Base-by-base conservation (phyloP, 371 early-diverging fungal species). In the Capniomyces stellatus region DNA sequence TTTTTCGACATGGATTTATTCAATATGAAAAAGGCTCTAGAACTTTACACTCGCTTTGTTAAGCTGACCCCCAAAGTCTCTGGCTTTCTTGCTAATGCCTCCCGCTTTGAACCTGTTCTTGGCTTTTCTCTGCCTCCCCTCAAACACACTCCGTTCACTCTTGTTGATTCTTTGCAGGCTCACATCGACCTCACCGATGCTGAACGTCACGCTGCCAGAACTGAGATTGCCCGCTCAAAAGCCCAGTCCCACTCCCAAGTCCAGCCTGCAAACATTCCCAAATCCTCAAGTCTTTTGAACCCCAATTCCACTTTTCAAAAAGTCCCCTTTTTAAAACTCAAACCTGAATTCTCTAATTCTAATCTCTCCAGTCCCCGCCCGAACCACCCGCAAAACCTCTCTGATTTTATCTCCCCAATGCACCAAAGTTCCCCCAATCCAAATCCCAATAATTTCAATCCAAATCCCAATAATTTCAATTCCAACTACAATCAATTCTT, bases 21-120 rank as follows among this genome's bases (percentile, higher is more conserved):
- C 1, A 83, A 91, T 54, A 92, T 92, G 42, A 69, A 72, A 53
- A 72, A 75, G n/a, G 79, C 88, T 1, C 68, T 95, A 29, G 77
- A 81, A 43, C 79, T 93, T 41, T 95, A 95, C 71, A 92, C 88
- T 62, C 69, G 69, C 15, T 95, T 91, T 71, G 85, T 86, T 10
- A 74, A 74, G 56, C 87, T 90, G 54, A 88, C 90, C 0, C 78
- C 82, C 53, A 78, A 78, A 28, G 76, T 77, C 0, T 75, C 81
- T 25, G 79, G 81, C 15, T 89, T 85, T 57, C 76, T 95, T 35
- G 77, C 84, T 27, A 75, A 78, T 29, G 90, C 88, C 12, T 73
- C 79, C 46, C 77, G 74, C 39, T 61, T 89, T 44, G 77, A 83
- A 59, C 43, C 62, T 35, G 78, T 78, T 10, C 73, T 90, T 47